Conservation (phyloP, 371 early-diverging fungal species). For the Choanephora cucurbitarum region DNA sequence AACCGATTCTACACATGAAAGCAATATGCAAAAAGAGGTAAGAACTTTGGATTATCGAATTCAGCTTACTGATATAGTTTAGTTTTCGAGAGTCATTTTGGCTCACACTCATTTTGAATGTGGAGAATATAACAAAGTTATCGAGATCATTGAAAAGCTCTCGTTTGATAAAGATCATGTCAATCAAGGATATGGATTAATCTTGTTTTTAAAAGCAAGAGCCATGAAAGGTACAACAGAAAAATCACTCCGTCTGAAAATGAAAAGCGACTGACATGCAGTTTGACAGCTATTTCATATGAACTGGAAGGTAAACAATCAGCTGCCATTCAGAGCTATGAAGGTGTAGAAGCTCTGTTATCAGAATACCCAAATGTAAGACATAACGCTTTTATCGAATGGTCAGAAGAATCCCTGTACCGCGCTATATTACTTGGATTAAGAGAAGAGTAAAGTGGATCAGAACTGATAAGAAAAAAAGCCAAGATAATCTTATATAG, state of each 20-base stretch:
- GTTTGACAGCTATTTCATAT: constrained; percentile 42
- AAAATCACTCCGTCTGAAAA: too few species aligned
- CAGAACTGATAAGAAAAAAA: background rate
- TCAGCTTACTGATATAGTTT: background rate
- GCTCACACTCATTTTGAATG: constrained; percentile 42
- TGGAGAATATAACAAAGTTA: constrained; percentile 35
- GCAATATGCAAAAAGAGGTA: constrained; percentile 35
- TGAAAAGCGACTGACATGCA: too few species aligned
- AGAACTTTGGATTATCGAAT: background rate
- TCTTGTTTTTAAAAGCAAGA: constrained; percentile 52
- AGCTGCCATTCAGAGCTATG: constrained; percentile 55
- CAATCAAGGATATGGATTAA: constrained; percentile 53
- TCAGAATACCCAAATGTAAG: constrained; percentile 35
- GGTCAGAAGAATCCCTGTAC: constrained; percentile 75
- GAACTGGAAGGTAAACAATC: constrained; percentile 53
- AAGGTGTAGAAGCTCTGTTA: constrained; percentile 44
- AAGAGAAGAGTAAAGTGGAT: constrained; percentile 48
- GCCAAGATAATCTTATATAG: background rate
- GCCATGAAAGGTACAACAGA: constrained; percentile 50
- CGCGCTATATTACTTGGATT: constrained; percentile 60
- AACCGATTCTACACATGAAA: constrained; percentile 4
- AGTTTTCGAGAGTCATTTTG: constrained; percentile 49
- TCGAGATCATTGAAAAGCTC: constrained; percentile 32
- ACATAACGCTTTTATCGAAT: constrained; percentile 56
- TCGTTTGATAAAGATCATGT: constrained; percentile 35